Evolutionary conservation across 2,329 filamentous ascomycete genomes (phyloP).

Genomic region (Furcasterigmium furcatum): DNA sequence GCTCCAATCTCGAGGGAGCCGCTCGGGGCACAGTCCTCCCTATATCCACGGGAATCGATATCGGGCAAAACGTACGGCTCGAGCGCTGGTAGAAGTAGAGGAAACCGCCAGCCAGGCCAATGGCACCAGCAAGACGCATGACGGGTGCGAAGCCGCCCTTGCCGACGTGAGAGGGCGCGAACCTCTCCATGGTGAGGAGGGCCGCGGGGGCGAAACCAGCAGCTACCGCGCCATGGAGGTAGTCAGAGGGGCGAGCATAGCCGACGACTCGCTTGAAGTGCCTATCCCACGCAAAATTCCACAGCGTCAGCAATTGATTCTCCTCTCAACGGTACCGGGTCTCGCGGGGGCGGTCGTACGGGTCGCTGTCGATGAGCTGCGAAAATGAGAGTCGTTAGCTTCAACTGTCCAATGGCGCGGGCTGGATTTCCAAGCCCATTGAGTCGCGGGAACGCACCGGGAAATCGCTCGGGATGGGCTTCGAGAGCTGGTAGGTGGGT

Average conservation of each 20-base stretch:
- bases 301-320: background rate
- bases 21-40: too few species aligned
- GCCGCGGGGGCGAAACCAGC: constrained; percentile 70
- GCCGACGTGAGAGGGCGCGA: constrained; percentile 81
- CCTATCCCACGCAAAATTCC: constrained; percentile 41
- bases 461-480: constrained; percentile 78
- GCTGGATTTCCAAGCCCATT: constrained; percentile 12
- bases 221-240: constrained; percentile 64
- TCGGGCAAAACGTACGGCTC: constrained; percentile 70
- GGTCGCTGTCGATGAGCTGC: constrained; percentile 98
- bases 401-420: constrained; percentile 13
- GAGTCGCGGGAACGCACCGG: constrained; percentile 60
- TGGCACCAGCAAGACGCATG: constrained; percentile 72
- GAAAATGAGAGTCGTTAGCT: constrained; percentile 20
- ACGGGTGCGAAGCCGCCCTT: constrained; percentile 78
- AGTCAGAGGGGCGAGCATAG: constrained; percentile 87
- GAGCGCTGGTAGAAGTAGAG: constrained; percentile 84
- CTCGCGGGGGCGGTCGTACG: constrained; percentile 58
- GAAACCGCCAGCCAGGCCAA: constrained; percentile 77
- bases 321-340: background rate
- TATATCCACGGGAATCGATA: too few species aligned
- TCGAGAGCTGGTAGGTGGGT: constrained; percentile 59
- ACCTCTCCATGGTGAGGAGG: constrained; percentile 76
- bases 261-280: constrained; percentile 87
- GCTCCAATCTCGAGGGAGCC: too few species aligned